Evolutionary conservation across 768 basidiomycete species (phyloP).

Genomic region (Mycena indigotica): DNA sequence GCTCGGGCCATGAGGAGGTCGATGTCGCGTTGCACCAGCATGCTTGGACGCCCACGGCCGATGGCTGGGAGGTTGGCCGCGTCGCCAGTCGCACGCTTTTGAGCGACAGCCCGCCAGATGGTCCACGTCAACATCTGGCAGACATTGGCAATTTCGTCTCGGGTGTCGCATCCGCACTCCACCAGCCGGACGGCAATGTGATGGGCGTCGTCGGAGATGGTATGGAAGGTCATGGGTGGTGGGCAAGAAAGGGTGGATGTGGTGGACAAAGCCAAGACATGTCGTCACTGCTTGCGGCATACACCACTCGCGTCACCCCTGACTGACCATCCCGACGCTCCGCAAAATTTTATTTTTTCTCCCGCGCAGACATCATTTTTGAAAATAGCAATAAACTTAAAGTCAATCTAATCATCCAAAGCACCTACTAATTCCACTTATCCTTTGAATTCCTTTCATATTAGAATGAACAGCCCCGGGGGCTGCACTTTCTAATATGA

Average conservation of each 20-base stretch:
- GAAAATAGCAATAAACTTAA: constrained; percentile 3
- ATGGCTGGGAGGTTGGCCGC: constrained; percentile 9
- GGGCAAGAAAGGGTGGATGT: not conserved
- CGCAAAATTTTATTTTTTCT: not conserved
- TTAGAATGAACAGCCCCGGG: too few relatives aligned
- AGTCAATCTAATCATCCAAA: too few relatives aligned
- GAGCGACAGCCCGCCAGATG: constrained; percentile 6
- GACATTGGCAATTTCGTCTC: constrained; percentile 8
- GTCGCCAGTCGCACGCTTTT: not conserved
- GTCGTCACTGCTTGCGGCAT: not conserved
- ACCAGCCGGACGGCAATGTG: constrained; percentile 6
- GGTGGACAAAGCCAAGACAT: not conserved
- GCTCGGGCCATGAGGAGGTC: constrained; percentile 9
- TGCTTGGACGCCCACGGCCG: constrained; percentile 5
- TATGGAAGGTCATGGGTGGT: not conserved
- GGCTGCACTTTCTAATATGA: too few relatives aligned
- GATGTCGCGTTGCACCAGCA: constrained; percentile 8
- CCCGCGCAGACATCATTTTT: not conserved
- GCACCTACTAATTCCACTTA: too few relatives aligned
- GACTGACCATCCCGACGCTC: not conserved
- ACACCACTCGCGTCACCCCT: not conserved
- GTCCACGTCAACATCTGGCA: constrained; percentile 10
- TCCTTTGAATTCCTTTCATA: too few relatives aligned
- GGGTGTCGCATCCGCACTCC: not conserved
- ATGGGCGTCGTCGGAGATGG: constrained; percentile 3